Base-by-base conservation (phyloP, 2,329 filamentous ascomycete genomes). In the Cladophialophora psammophila region DNA sequence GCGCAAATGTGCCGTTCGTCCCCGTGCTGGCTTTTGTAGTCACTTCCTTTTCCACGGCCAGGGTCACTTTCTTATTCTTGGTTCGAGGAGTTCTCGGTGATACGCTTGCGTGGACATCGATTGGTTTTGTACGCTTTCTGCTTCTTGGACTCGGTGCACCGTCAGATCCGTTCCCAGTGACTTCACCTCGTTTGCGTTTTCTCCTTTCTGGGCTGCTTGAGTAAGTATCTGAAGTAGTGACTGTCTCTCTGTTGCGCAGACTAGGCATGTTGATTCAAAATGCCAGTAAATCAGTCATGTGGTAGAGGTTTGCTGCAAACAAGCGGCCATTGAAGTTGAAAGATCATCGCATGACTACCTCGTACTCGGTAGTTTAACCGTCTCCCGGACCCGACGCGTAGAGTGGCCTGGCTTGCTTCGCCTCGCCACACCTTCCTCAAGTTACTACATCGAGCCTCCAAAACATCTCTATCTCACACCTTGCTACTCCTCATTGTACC, bases 131-230 rank as follows among this genome's bases (percentile, higher is more conserved):
- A 45, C 52, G 53, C 20, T 61, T 58, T 32, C 58, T 38, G n/a
- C 40, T 38, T 40, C 58, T 57, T 6, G 65, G 57, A 50, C 34
- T 67, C 10, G 13, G 9, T 40, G 31, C 45, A 52, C n/a, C 35
- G 3, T 18, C 32, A 31, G 40, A 32, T 26, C 54, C 35, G n/a
- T 9, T 36, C 34, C 20, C 20, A 26, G 6, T 12, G 20, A 20
- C 6, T 54, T 57, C 15, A 35, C 8, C 56, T 32, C 60, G 60
- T 60, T 69, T 69, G 15, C 67, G 67, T 50, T 69, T 69, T 36
- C 36, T 63, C 53, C 32, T 57, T 26, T 31, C 34, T 5, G 45
- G 54, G 2, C 3, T 57, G 13, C 26, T 38, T 59, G 54, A 26
- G 10, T 12, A 9, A 12, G 38, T 31, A 15, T 32, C 7, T 12